A percentile compares a stretch with the other conserved stretches of the same genome.
Evolutionary conservation across 768 basidiomycete species (phyloP).

Genomic region (Tylopilus plumbeoviolaceoides): DNA sequence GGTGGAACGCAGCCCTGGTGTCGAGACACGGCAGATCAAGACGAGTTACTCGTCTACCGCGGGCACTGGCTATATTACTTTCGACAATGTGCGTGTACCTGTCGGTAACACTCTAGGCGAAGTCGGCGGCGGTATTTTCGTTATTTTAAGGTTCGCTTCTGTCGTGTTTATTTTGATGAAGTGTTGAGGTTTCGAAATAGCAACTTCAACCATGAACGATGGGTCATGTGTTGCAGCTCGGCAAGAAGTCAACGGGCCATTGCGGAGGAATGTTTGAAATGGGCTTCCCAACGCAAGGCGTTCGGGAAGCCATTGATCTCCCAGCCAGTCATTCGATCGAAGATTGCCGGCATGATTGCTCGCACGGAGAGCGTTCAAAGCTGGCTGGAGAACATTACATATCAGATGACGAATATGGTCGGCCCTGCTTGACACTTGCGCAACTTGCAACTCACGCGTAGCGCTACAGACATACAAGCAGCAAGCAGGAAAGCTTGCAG

Average conservation of each 20-base stretch:
- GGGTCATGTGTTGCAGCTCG: constrained; percentile 82
- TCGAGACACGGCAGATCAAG: constrained; percentile 67
- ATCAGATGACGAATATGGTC: constrained; percentile 85
- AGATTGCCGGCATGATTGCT: constrained; percentile 87
- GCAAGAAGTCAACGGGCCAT: constrained; percentile 65
- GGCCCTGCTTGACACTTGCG: constrained; percentile 1
- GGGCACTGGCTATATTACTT: constrained; percentile 81
- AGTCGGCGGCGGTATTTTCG: constrained; percentile 58
- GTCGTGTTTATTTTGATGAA: not conserved
- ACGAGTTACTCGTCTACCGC: constrained; percentile 86
- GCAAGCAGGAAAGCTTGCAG: constrained; percentile 69
- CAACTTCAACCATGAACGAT: constrained; percentile 95
- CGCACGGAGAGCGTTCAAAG: constrained; percentile 75
- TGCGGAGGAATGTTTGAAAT: constrained; percentile 87
- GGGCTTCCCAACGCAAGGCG: constrained; percentile 85
- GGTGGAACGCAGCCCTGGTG: constrained; percentile 58
- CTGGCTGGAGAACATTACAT: constrained; percentile 87
- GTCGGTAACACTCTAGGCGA: constrained; percentile 77
- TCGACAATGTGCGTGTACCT: constrained; percentile 83
- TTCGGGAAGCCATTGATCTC: constrained; percentile 85
- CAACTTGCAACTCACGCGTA: constrained; percentile 1
- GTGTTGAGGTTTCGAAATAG: constrained; percentile 31
- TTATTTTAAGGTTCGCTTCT: constrained; percentile 45
- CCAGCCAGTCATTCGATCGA: constrained; percentile 83
- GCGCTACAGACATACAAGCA: constrained; percentile 57